Base-by-base conservation (phyloP, 176 grass and related monocot genomes). In the Luzula sylvatica region DNA sequence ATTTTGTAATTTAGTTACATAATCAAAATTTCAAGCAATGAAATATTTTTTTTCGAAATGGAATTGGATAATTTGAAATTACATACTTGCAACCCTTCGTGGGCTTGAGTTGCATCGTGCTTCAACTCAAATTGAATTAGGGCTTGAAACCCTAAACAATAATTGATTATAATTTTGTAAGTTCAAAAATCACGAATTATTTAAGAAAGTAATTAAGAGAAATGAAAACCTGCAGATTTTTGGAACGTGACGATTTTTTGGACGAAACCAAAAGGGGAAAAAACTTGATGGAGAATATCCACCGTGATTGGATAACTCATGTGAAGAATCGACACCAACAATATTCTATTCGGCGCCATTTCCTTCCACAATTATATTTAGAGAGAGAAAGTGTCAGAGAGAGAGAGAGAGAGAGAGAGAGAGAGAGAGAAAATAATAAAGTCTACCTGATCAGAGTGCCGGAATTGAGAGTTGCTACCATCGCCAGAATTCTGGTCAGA, bases 231-330 rank as follows among this genome's bases (percentile, higher is more conserved):
- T 61, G 92, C 92, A 56, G 92, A 79, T 75, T 98, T 98, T 66
- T 98, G 92, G 82, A 98, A 98, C 47, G 86, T 98, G 64, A 98
- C 92, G 56, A 98, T 86, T 81, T 98, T 98, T 85, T 98, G 84
- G 46, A 98, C 85, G 82, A 74, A 83, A 74, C 92, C 92, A 75
- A 79, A 80, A 59, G 92, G 81, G 82, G 87, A 90, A 83, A 98
- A 90, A 50, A 98, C 92, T 98, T 98, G 78, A 58, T 98, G 85
- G 11, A 98, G 74, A 68, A 98, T 70, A 56, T 98, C 92, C 63
- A 98, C 92, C 21, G 92, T 90, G 81, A 98, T 98, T 67, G 92
- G 92, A 90, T 98, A 98, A 30, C 85, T 59, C 85, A 90, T 86
- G 75, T 98, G 92, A 79, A 90, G 84, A 82, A 98, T 86, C 73